Evolutionary conservation across 805 yeast species (phyloP).

Genomic region (Candida mattraensis): DNA sequence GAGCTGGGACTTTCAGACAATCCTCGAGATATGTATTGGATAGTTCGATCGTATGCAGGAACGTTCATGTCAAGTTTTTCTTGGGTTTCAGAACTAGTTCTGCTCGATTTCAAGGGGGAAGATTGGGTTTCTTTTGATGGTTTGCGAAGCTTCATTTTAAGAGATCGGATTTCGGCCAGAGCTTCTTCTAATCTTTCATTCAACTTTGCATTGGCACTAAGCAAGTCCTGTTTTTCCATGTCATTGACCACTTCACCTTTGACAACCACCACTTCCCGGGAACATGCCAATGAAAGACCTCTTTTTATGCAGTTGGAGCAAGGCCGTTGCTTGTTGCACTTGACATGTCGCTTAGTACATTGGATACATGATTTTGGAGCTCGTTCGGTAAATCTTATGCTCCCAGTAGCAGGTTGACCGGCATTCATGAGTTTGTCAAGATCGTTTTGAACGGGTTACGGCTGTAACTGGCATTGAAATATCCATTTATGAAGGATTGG

Average conservation of each 20-base stretch:
- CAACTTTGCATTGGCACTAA: constrained; percentile 1
- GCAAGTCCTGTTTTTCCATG: constrained; percentile 1
- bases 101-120: no score
- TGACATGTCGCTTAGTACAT: constrained; percentile 5
- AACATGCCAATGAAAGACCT: constrained; percentile 2
- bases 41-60: no score
- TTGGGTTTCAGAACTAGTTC: no score
- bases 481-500: no score
- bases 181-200: constrained; percentile 4
- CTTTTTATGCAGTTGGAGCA: constrained; percentile 4
- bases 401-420: no score
- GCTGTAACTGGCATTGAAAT: no score
- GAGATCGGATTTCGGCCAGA: neutral
- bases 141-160: constrained; percentile 1
- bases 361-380: constrained; percentile 6
- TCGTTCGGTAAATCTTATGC: constrained; percentile 6
- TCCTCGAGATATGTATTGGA: no score
- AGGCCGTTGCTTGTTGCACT: constrained; percentile 5
- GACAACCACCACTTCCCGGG: constrained; percentile 5
- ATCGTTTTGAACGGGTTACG: no score
- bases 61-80: no score
- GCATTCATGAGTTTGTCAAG: no score
- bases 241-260: constrained; percentile 5
- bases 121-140: no score
- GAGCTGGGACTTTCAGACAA: no score